These are phyloP conservation scores for Bipolaris sorokiniana DNA, from an alignment of 2,329 filamentous ascomycete species.

Conservation along the genomic window DNA sequence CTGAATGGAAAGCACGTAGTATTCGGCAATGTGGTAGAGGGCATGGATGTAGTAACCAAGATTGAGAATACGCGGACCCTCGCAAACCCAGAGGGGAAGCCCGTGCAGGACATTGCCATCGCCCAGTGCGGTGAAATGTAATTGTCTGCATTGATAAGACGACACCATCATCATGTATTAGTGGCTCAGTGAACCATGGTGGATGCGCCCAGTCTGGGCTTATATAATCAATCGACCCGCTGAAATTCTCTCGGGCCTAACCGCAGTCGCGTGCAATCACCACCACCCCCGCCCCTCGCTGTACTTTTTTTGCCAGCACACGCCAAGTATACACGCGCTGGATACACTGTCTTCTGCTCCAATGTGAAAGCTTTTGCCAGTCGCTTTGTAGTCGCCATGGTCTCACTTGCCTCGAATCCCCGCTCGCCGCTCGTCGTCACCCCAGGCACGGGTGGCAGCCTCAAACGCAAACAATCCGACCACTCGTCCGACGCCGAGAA, in stretches of 20 bases:
- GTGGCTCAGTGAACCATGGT: conserved; percentile 4
- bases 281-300: conserved; percentile 21
- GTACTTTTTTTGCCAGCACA: conserved; percentile 20
- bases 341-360: conserved; percentile 17
- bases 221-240: conserved; percentile 23
- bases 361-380: conserved; percentile 35
- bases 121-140: conserved; percentile 94
- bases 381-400: conserved; percentile 36
- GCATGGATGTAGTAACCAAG: conserved; percentile 89
- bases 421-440: conserved; percentile 36
- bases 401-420: conserved; percentile 47
- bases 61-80: conserved; percentile 83
- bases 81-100: conserved; percentile 72
- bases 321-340: conserved; percentile 4
- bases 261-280: conserved; percentile 23
- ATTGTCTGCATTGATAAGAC: neutral
- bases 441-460: conserved; percentile 41
- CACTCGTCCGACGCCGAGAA: conserved; percentile 41
- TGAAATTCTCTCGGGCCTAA: conserved; percentile 15
- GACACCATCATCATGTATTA: too few species aligned
- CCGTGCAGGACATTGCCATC: conserved; percentile 83
- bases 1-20: conserved; percentile 94
- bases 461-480: conserved; percentile 48
- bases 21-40: conserved; percentile 87
- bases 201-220: conserved; percentile 5